Percentiles rank a stretch among this genome's conserved stretches.
Conservation (phyloP, 2,329 filamentous ascomycete species). For the Rhynchosporium graminicola region DNA sequence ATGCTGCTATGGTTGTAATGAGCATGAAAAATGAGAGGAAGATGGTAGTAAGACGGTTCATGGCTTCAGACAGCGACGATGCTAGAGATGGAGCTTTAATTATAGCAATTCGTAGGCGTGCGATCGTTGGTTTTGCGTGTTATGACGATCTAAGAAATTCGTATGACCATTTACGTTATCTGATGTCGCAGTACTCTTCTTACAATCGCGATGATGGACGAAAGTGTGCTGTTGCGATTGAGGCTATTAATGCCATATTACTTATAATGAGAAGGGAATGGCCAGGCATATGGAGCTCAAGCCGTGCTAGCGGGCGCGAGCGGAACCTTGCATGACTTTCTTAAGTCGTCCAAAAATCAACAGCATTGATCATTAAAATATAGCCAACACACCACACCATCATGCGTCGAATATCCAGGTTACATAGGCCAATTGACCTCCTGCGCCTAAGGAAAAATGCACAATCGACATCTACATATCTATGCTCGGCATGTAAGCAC, state of each 20-base stretch:
- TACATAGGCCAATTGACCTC: conserved; percentile 38
- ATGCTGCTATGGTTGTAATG: conserved; percentile 33
- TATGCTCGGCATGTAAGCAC: conserved; percentile 36
- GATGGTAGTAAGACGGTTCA: conserved; percentile 29
- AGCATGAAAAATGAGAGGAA: conserved; percentile 34
- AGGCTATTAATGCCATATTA: not conserved
- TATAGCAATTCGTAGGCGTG: not conserved
- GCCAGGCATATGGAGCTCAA: conserved; percentile 11
- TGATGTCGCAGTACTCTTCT: not conserved
- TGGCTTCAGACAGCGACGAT: conserved; percentile 17
- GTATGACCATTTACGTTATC: conserved; percentile 17
- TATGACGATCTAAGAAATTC: not conserved
- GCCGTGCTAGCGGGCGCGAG: conserved; percentile 22
- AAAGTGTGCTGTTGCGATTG: not conserved
- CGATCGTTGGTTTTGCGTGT: not conserved
- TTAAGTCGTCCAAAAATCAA: conserved; percentile 33
- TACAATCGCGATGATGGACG: not conserved
- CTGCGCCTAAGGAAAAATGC: conserved; percentile 23
- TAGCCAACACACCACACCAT: conserved; percentile 14
- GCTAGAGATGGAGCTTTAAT: not conserved
- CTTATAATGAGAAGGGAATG: conserved; percentile 9
- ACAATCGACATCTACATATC: conserved; percentile 25
- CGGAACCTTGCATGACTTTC: conserved; percentile 15
- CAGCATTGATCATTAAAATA: not conserved
- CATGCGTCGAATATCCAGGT: conserved; percentile 40